A percentile compares a stretch with the other conserved stretches of the same genome.
phyloP scores from a whole-genome alignment of 768 basidiomycete species.

The Termitomyces sp. region DNA sequence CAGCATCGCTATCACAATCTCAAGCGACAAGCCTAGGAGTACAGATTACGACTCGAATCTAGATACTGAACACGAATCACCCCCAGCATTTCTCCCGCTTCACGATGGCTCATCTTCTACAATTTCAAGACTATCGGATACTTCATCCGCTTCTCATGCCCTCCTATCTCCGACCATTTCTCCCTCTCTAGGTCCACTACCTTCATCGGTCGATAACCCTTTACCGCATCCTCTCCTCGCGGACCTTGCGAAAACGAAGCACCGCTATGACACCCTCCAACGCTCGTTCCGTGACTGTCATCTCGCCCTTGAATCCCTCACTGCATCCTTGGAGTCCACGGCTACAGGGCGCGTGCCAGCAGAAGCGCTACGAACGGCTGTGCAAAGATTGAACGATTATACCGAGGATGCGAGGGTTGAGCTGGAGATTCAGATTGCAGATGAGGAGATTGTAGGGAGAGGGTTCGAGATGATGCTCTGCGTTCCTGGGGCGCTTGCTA shows the following conservation, averaged over 20 bases:
- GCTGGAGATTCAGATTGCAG: slow-evolving; percentile 73
- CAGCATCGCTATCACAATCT: not conserved
- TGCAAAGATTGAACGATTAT: slow-evolving; percentile 67
- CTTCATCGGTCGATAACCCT: slow-evolving; percentile 4
- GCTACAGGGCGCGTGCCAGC: slow-evolving; percentile 19
- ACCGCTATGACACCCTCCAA: slow-evolving; percentile 24
- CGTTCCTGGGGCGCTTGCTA: slow-evolving; percentile 47
- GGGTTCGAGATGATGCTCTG: slow-evolving; percentile 70
- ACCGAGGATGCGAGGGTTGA: slow-evolving; percentile 81
- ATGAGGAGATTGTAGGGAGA: slow-evolving; percentile 60
- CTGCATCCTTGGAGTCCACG: slow-evolving; percentile 23
- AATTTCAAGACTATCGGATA: not conserved
- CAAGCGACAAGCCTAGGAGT: not conserved
- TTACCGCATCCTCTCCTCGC: slow-evolving; percentile 38
- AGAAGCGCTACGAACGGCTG: slow-evolving; percentile 45
- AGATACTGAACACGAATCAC: not conserved
- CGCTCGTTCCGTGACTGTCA: slow-evolving; percentile 41
- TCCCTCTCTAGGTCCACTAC: not conserved
- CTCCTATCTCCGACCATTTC: not conserved
- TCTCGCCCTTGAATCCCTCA: slow-evolving; percentile 58
- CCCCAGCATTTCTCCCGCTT: not conserved
- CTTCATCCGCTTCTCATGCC: not conserved
- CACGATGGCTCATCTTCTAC: not conserved
- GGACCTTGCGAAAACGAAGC: slow-evolving; percentile 39
- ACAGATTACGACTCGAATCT: not conserved